Evolutionary conservation across 495 filamentous ascomycete species (phyloP), one percentile per base, ranked within the genome.

Genomic region (Lepraria neglecta): DNA sequence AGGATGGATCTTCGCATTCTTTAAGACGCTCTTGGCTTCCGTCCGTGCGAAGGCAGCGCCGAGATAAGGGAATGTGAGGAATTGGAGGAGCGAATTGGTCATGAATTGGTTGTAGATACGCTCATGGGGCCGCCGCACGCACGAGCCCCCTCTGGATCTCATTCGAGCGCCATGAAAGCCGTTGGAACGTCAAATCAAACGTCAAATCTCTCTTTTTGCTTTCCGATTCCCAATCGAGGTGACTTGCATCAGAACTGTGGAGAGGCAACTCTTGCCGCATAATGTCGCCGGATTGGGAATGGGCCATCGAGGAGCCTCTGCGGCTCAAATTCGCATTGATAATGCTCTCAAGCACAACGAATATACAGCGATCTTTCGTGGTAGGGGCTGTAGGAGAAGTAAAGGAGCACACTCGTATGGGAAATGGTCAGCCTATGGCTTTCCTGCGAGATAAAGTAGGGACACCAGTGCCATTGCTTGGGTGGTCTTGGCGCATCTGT

Each of bases 31-130:
- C 12, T 21, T 35, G 51, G 33, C 6, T 0, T 38, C 19, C 51
- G 51, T 54, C 31, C 51, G 51, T 54, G 51, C 51, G 51, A 28
- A 54, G 51, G 31, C 35, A n/a, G 31, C 1, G 51, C 51, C 51
- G 31, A 11, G 51, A 54, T 33, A 54, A 54, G n/a, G 51, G 9
- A 19, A 19, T 15, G 51, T 30, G n/a, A n/a, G 51, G 15, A 19
- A 33, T 30, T 2, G 12, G 15, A 33, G 6, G 15, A n/a, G 50
- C 33, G 50, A 31, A 53, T 30, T 31, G 50, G 50, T 19, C 31
- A 33, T 35, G 50, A 30, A 33, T 48, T 35, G 27, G n/a, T 54
- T 21, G 28, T 38, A 38, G 35, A 35, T 17, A 35, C 30, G 35
- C 15, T 31, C 27, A 31, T 52, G 48, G 28, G 35, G 5, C 6